These are phyloP conservation scores for Syzygium grande DNA, from an alignment of 345 rosid species.

Conservation along the genomic window DNA sequence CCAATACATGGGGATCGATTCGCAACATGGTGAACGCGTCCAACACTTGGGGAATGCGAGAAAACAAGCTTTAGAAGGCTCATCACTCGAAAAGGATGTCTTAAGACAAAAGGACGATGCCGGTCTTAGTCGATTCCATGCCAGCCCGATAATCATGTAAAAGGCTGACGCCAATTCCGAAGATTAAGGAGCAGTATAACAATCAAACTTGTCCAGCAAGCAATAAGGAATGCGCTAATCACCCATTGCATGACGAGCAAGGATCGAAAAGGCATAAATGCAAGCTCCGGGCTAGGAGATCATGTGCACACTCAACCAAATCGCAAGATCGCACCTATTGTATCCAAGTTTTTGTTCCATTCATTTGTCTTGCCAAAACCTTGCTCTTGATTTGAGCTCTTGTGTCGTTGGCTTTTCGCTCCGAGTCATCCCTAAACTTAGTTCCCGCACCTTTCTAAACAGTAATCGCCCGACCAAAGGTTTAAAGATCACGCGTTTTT, in stretches of 20 bases:
- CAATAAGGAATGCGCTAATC: not conserved
- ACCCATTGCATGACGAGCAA: not conserved
- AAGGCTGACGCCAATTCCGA: not conserved
- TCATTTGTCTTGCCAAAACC: rapidly evolving
- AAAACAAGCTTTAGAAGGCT: not conserved
- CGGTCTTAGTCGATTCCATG: rapidly evolving
- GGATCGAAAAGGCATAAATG: not conserved
- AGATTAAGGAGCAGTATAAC: not conserved
- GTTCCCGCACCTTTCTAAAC: rapidly evolving
- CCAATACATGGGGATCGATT: not conserved
- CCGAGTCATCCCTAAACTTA: not conserved
- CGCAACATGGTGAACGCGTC: no score
- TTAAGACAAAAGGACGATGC: not conserved
- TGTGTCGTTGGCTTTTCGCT: not conserved
- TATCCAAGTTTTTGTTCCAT: not conserved
- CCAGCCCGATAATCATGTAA: not conserved
- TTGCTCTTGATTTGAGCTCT: not conserved
- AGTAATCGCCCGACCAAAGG: rapidly evolving
- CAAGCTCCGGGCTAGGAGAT: not conserved
- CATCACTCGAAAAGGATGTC: not conserved
- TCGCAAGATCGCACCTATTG: not conserved
- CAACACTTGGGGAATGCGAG: not conserved
- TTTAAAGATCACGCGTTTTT: rapidly evolving
- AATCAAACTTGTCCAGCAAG: not conserved
- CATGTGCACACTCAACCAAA: not conserved